These are phyloP conservation scores for Cercospora sp. DNA, from an alignment of 2,329 filamentous ascomycete genomes.

Conservation along the genomic window DNA sequence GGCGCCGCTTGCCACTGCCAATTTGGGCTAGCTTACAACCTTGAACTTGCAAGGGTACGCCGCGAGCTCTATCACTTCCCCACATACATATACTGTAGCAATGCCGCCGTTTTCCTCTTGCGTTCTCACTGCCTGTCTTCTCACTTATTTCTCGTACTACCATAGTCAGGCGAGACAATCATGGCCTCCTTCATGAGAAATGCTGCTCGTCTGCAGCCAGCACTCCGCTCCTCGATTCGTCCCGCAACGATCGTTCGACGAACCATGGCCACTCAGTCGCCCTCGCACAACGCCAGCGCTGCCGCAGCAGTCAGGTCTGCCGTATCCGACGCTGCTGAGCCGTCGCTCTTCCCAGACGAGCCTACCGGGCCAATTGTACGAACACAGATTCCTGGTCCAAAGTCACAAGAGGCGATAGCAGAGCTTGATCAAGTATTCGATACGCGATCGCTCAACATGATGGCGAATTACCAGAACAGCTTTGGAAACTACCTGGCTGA, in stretches of 20 bases:
- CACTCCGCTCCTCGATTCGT: constrained; percentile 26
- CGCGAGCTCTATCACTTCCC: constrained; percentile 1
- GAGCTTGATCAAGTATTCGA: constrained; percentile 80
- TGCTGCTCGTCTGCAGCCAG: constrained; percentile 36
- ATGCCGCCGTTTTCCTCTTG: not conserved
- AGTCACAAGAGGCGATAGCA: constrained; percentile 66
- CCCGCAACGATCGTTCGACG: constrained; percentile 22
- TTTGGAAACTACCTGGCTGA: constrained; percentile 79
- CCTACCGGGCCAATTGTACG: constrained; percentile 55
- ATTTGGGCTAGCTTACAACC: not conserved
- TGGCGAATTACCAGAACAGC: constrained; percentile 72
- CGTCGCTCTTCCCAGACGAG: constrained; percentile 55
- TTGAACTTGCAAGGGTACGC: not conserved
- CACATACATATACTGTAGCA: constrained; percentile 4
- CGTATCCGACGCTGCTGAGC: constrained; percentile 30
- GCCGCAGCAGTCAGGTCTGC: constrained; percentile 34
- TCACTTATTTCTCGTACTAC: not conserved
- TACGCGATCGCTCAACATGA: constrained; percentile 80
- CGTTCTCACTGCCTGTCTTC: not conserved
- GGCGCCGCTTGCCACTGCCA: constrained; percentile 3
- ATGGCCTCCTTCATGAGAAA: constrained; percentile 39
- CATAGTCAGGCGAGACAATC: constrained; percentile 2
- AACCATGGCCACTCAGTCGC: constrained; percentile 37
- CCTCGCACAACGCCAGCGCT: constrained; percentile 34
- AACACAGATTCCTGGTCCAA: constrained; percentile 71